Base-by-base conservation (phyloP, 495 filamentous ascomycete genomes). In the Rhypophila decipiens region DNA sequence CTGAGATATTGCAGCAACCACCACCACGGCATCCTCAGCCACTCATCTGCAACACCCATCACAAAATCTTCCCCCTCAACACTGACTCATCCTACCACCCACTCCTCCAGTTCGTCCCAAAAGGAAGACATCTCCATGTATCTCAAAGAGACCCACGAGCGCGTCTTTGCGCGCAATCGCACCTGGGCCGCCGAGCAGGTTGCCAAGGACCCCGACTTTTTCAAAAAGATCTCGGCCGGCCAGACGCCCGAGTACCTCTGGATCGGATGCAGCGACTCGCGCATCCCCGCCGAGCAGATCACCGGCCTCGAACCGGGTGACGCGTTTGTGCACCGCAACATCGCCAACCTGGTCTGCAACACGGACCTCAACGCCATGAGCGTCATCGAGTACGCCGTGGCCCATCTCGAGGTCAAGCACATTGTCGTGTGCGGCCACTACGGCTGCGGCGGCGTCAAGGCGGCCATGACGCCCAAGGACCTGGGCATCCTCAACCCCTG, bases 361-460 rank as follows among this genome's bases (percentile, higher is more conserved):
- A 77, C 68, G 36, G 77, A 80, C 44, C 69, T 80, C 29, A 79
- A 77, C 60, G 75, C 74, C 43, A 78, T 83, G 70, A 75, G 70
- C 64, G 79, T 81, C 52, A 78, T 83, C 52, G 70, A 78, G 40
- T 83, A 81, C 58, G 79, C 79, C 22, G 77, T 82, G 7, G 58
- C 66, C 49, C 72, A 82, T 48, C 65, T 83, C 18, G 50, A 77
- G 55, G 78, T 80, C 49, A 80, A 82, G 66, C 79, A 82, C 67
- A 77, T 83, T 52, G 70, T 83, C 51, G 75, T 83, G 24, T 82
- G 79, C 60, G 79, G 79, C 8, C 79, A 83, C 65, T 80, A 79
- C 63, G 75, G 74, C 60, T 83, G 79, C 64, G 79, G 79, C 31
- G 79, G 79, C 39, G 76, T 83, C 49, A 78, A 78, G 63, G 79